Base-by-base conservation (phyloP, 805 yeast genomes). In the Schwanniomyces vanrijiae region DNA sequence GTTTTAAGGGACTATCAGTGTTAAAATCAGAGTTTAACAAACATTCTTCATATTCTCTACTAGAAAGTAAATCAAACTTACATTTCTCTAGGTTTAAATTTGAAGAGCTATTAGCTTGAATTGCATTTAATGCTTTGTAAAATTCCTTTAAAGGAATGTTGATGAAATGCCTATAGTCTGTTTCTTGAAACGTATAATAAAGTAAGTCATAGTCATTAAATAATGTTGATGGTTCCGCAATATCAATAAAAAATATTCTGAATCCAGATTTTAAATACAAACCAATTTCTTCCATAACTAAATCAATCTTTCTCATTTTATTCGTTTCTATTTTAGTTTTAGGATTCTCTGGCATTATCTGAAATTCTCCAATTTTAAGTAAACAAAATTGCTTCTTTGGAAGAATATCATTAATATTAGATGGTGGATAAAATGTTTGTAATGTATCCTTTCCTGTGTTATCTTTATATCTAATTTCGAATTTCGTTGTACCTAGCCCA, bases 401-500 rank as follows among this genome's bases (percentile, higher is more conserved):
- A n/a, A 81, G 62, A 20, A 83, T 67, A 10, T 82, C 86, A 43
- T 75, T 75, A 38, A 83, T 77, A 52, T 79, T 77, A 0, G 79
- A 68, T 0, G 87, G 83, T 0, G 86, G 84, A 54, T 75, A 81
- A 48, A 75, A 80, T 1, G 73, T 68, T 43, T 75, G 65, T 20
- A 54, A 49, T 2, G 68, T 50, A 18, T 56, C 57, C 13, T 64
- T 55, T 7, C 64, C 64, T 2, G 60, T 52, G 1, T 58, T 58
- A 21, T 62, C 58, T 26, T 62, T 49, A 46, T 68, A 68, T 16
- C 59, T 55, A 6, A 82, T 66, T 52, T 73, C 78, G 52, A 82
- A 82, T 53, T 75, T 73, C 14, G 83, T 78, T 13, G 85, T 81
- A 2, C 85, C 86, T 22, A 83, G 60, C 0, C 87, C 87, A 44